These are phyloP conservation scores for Chrysopogon serrulatus DNA, from an alignment of 176 grass and related monocot species.

Conservation along the genomic window DNA sequence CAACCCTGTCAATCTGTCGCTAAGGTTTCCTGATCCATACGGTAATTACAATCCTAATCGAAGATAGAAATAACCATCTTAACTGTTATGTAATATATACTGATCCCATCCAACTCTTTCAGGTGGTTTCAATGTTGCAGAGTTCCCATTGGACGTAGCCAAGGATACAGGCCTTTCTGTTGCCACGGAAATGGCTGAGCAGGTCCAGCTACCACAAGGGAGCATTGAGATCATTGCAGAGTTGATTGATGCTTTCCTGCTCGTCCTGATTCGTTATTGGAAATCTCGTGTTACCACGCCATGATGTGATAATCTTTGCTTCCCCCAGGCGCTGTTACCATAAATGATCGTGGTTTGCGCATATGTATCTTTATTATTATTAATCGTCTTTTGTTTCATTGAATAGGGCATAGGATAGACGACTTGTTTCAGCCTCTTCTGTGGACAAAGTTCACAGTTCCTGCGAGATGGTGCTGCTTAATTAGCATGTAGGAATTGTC, in stretches of 20 bases:
- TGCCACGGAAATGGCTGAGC: conserved; percentile 41
- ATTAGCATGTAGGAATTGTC: conserved; percentile 10
- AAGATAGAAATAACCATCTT: background rate
- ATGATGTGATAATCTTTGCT: conserved; percentile 15
- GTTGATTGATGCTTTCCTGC: conserved; percentile 47
- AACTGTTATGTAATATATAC: background rate
- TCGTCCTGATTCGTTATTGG: conserved; percentile 33
- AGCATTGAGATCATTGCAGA: conserved; percentile 22
- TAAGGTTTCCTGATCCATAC: conserved; percentile 39
- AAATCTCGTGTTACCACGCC: background rate
- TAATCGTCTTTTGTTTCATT: background rate
- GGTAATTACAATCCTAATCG: conserved; percentile 9
- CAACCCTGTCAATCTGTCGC: background rate
- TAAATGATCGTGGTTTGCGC: background rate
- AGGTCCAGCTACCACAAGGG: conserved; percentile 20
- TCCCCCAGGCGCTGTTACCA: background rate
- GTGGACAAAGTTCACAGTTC: background rate
- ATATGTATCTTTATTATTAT: conserved; percentile 1
- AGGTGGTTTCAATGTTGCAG: conserved; percentile 23
- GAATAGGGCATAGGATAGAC: conserved; percentile 5
- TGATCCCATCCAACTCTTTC: conserved; percentile 12
- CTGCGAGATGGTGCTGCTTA: conserved; percentile 12
- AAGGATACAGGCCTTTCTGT: conserved; percentile 34
- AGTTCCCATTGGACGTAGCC: conserved; percentile 30
- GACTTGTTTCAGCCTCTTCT: conserved; percentile 12